Conservation (phyloP, 2,329 filamentous ascomycete genomes). For the Verticillium tricorpus region DNA sequence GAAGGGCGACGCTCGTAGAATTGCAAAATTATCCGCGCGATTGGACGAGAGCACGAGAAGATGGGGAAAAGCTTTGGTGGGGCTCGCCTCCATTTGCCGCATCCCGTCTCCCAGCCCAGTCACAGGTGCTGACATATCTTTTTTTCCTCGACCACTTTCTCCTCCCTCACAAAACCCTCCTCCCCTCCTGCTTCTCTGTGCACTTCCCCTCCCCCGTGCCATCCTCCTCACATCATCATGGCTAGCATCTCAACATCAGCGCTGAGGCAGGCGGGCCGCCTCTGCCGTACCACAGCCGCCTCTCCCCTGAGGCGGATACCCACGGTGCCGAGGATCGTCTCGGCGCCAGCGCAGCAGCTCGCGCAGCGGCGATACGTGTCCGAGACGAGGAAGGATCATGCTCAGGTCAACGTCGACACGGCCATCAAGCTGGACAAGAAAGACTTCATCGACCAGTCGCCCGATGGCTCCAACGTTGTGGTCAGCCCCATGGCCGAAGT, state of each 20-base stretch:
- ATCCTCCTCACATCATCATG: constrained; percentile 39
- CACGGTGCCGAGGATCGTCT: constrained; percentile 26
- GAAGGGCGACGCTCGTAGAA: constrained; percentile 5
- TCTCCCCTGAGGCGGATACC: constrained; percentile 26
- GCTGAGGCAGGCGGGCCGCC: constrained; percentile 69
- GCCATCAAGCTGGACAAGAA: constrained; percentile 84
- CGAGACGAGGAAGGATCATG: constrained; percentile 72
- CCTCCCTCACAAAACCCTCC: constrained; percentile 16
- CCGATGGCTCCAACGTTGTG: constrained; percentile 57
- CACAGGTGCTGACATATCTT: background rate
- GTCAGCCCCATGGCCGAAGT: constrained; percentile 84
- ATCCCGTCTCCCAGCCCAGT: background rate
- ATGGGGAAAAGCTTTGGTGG: background rate
- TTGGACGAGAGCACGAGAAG: background rate
- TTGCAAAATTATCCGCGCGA: background rate
- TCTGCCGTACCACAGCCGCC: constrained; percentile 39
- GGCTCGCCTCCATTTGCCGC: background rate
- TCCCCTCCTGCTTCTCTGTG: constrained; percentile 13
- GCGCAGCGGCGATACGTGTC: constrained; percentile 68
- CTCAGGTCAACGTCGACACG: constrained; percentile 77
- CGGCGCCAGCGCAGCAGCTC: constrained; percentile 19
- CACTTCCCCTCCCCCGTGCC: constrained; percentile 12
- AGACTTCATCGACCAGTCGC: constrained; percentile 57
- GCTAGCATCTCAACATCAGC: constrained; percentile 62
- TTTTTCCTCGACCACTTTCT: background rate